phyloP scores from a whole-genome alignment of 2,329 filamentous ascomycete species.

The Neofusicoccum parvum region DNA sequence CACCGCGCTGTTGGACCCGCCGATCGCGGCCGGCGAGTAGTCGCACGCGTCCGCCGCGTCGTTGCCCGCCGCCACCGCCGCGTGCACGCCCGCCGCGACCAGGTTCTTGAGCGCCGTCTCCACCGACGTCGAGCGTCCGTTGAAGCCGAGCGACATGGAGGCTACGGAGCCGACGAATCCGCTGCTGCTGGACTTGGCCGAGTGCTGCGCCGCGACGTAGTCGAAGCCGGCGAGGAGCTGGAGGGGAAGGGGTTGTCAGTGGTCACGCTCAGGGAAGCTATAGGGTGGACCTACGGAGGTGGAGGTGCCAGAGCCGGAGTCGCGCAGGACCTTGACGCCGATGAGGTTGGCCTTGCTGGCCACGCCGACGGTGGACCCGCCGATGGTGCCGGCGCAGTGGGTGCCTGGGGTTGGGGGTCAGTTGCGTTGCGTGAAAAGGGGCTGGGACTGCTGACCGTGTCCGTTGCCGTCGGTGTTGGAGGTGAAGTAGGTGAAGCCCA shows the following conservation, averaged over 20 bases:
- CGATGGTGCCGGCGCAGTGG: constrained; percentile 38
- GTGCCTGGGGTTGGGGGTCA: constrained; percentile 28
- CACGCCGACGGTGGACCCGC: constrained; percentile 36
- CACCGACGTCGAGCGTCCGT: constrained; percentile 24
- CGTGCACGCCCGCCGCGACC: background rate
- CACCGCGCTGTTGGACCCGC: constrained; percentile 34
- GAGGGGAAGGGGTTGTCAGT: background rate
- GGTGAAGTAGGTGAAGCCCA: constrained; percentile 23
- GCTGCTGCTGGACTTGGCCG: constrained; percentile 27
- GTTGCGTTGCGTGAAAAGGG: background rate
- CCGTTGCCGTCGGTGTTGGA: constrained; percentile 11
- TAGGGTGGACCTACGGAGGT: background rate
- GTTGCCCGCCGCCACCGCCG: constrained; percentile 36
- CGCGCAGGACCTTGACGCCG: constrained; percentile 40
- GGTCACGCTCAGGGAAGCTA: background rate
- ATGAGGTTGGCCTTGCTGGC: constrained; percentile 38
- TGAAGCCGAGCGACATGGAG: constrained; percentile 42
- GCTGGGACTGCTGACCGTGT: background rate
- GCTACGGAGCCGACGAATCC: constrained; percentile 33
- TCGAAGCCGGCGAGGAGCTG: constrained; percentile 42
- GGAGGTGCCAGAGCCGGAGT: constrained; percentile 35
- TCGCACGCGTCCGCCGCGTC: constrained; percentile 29
- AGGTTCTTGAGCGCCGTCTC: constrained; percentile 1
- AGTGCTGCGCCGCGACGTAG: constrained; percentile 36
- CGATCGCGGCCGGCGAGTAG: constrained; percentile 33